Evolutionary conservation across 176 grass and related monocot genomes (phyloP).

Genomic region (Melocanna baccifera): DNA sequence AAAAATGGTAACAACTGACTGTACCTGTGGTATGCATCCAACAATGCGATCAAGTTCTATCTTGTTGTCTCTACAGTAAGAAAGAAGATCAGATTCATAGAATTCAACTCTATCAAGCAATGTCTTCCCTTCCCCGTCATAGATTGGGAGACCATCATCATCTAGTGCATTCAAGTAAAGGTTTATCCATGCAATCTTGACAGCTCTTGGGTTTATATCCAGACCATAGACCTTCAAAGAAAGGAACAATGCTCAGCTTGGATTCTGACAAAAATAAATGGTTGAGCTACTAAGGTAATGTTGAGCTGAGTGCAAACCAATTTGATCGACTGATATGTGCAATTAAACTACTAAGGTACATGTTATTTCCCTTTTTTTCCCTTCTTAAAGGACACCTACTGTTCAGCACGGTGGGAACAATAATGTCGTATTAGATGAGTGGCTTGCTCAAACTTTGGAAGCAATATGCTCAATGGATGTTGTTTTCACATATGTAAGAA

Average conservation of each 20-base stretch:
- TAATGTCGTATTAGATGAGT: neutral
- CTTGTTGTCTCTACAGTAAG: slow-evolving; percentile 87
- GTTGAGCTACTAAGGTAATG: neutral
- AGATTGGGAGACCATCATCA: slow-evolving; percentile 72
- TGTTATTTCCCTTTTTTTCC: neutral
- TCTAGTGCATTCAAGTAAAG: slow-evolving; percentile 94
- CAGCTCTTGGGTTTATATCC: slow-evolving; percentile 97
- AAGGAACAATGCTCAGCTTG: slow-evolving; percentile 1
- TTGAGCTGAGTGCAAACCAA: slow-evolving; percentile 3
- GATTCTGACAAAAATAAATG: slow-evolving; percentile 4
- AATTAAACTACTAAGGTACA: neutral
- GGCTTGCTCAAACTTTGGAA: neutral
- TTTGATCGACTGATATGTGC: neutral
- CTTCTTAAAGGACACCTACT: neutral
- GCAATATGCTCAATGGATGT: neutral
- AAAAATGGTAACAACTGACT: neutral
- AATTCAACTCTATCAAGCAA: slow-evolving; percentile 96
- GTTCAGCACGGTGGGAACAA: neutral
- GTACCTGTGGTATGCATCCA: slow-evolving; percentile 99
- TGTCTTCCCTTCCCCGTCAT: slow-evolving; percentile 76
- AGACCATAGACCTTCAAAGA: slow-evolving; percentile 82
- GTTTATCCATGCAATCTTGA: slow-evolving; percentile 99
- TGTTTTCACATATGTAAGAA: neutral
- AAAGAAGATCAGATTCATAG: slow-evolving; percentile 96
- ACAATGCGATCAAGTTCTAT: slow-evolving; percentile 95